These are phyloP conservation scores for Talaromyces ruber DNA, from an alignment of 495 filamentous ascomycete genomes.

Conservation along the genomic window DNA sequence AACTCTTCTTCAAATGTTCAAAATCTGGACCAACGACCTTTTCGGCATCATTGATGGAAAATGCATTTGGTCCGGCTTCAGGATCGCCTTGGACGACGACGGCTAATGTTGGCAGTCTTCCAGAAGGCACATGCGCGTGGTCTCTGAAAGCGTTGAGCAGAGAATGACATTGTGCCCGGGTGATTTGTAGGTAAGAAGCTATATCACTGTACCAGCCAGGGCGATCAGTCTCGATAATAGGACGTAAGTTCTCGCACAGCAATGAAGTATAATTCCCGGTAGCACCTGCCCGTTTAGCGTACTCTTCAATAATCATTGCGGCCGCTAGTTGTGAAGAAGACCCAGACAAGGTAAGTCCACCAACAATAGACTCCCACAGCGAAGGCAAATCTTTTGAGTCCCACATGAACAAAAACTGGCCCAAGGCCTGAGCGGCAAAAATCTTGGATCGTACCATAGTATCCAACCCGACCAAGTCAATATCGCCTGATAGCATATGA, in stretches of 20 bases:
- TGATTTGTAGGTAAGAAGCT: constrained; percentile 77
- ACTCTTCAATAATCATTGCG: constrained; percentile 83
- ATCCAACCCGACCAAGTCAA: constrained; percentile 87
- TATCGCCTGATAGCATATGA: constrained; percentile 94
- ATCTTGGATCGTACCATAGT: constrained; percentile 82
- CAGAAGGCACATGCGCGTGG: constrained; percentile 62
- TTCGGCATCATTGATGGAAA: constrained; percentile 79
- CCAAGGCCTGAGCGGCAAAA: constrained; percentile 75
- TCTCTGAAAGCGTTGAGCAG: constrained; percentile 85
- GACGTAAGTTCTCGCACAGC: constrained; percentile 55
- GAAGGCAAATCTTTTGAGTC: constrained; percentile 32
- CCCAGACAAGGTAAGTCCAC: constrained; percentile 57
- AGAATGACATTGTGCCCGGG: constrained; percentile 82
- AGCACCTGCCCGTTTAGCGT: constrained; percentile 42
- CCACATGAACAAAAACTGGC: constrained; percentile 39
- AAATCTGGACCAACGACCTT: constrained; percentile 77
- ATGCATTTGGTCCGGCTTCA: constrained; percentile 82
- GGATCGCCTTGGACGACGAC: constrained; percentile 88
- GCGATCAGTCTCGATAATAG: constrained; percentile 69
- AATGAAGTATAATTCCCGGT: constrained; percentile 37
- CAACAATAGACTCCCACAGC: constrained; percentile 44
- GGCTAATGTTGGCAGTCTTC: constrained; percentile 69
- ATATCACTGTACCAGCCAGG: constrained; percentile 81
- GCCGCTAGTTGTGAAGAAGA: constrained; percentile 81
- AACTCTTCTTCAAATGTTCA: constrained; percentile 71